Percentiles rank a stretch among this genome's conserved stretches.
Conservation (phyloP, 1,284 basidiomycete genomes). For the Violaceomyces palustris region DNA sequence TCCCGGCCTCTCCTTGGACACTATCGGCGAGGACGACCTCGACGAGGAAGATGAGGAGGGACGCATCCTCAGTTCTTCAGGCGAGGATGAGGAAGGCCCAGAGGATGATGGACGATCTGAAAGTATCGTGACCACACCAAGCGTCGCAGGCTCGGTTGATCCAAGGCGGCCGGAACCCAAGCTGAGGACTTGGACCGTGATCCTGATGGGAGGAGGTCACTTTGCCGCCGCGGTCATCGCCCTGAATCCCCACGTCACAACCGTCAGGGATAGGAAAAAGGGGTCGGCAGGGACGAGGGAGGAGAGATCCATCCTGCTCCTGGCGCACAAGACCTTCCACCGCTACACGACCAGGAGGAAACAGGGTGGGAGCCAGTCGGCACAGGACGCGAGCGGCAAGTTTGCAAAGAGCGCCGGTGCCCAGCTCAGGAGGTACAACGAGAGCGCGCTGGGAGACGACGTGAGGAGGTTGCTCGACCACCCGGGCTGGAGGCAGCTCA, state of each 20-base stretch:
- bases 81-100: not conserved
- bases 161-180: constrained; percentile 29
- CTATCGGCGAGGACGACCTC: constrained; percentile 13
- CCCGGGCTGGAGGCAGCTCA: constrained; percentile 40
- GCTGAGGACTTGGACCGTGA: constrained; percentile 75
- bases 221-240: constrained; percentile 85
- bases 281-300: constrained; percentile 13
- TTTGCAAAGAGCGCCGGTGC: constrained; percentile 95
- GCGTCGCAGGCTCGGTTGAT: not conserved
- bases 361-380: constrained; percentile 89
- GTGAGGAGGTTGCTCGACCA: constrained; percentile 47
- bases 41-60: constrained; percentile 4
- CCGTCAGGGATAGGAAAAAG: constrained; percentile 10
- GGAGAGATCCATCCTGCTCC: constrained; percentile 60
- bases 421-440: constrained; percentile 86
- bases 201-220: constrained; percentile 95
- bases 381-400: constrained; percentile 82
- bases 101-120: no score
- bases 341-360: constrained; percentile 96
- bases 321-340: constrained; percentile 94
- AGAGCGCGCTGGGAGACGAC: constrained; percentile 83
- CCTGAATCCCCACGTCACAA: constrained; percentile 53
- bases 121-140: no score
- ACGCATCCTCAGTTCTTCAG: not conserved
- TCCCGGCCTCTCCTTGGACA: constrained; percentile 12